Evolutionary conservation across 331 rosid species (phyloP).

Genomic region (Malus hybrid): DNA sequence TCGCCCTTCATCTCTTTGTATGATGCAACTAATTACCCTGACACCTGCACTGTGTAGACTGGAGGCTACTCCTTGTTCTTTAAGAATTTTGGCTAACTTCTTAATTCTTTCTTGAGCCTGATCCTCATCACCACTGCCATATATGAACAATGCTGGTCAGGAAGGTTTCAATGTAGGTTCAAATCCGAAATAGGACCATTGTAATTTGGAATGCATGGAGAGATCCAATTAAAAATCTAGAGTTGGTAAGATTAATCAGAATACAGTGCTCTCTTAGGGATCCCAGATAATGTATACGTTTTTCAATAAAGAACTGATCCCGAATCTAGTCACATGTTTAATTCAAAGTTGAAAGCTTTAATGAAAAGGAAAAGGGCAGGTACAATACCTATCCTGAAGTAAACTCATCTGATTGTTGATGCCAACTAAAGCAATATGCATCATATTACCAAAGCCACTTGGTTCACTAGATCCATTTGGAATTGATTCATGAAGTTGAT

Average conservation of each 20-base stretch:
- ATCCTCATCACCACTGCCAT: constrained; percentile 95
- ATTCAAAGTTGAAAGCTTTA: not conserved
- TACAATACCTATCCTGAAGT: constrained; percentile 86
- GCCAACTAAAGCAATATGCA: constrained; percentile 94
- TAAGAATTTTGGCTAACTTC: constrained; percentile 91
- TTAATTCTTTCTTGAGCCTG: constrained; percentile 96
- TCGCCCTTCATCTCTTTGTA: constrained; percentile 99
- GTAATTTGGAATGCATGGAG: not conserved
- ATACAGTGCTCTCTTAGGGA: not conserved
- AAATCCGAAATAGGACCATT: not conserved
- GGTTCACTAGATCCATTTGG: constrained; percentile 41
- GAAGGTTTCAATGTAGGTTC: constrained; percentile 8
- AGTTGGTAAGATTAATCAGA: not conserved
- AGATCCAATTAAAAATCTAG: not conserved
- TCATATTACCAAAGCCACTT: constrained; percentile 72
- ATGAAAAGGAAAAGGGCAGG: not conserved
- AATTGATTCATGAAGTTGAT: constrained; percentile 40
- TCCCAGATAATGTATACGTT: not conserved
- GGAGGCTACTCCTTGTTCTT: constrained; percentile 76
- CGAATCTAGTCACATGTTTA: not conserved
- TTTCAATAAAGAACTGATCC: not conserved
- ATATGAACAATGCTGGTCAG: constrained; percentile 21
- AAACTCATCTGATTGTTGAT: constrained; percentile 97
- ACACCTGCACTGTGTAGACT: constrained; percentile 71
- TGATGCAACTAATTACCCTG: constrained; percentile 88